Evolutionary conservation across 176 grass and related monocot species (phyloP), one percentile per base, ranked within the genome.

Genomic region (Carex parvula): DNA sequence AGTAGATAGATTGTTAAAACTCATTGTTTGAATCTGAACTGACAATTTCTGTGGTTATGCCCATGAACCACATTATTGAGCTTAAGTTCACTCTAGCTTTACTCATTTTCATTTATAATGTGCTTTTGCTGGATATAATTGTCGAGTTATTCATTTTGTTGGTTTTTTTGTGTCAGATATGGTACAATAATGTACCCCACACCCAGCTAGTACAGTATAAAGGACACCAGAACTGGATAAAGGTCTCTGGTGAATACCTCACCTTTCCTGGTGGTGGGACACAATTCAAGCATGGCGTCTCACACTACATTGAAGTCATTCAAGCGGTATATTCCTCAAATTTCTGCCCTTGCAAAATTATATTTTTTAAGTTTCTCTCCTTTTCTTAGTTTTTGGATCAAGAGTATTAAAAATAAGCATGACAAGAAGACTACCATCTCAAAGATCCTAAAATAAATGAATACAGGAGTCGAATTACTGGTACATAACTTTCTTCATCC

Each of bases 201-300:
- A 91, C 90, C 9, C 92, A 92, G 81, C 85, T 97, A 70, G 94
- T 87, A 59, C 42, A 83, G 61, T 90, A 90, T 84, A 97, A 97
- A 88, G 92, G 94, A 15, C 92, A 94, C 61, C 94, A 97, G 64
- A 97, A 97, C 69, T 94, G 94, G 94, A 63, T 94, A 15, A 94
- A 94, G 60, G 84, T 94, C 58, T 89, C 92, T 22, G 92, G 94
- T 48, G 94, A 94, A 37, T 85, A 91, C 55, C 90, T 97, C 7
- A 86, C 61, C 16, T 97, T 97, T 53, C 92, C 92, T 0, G 92
- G 94, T 67, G 94, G 92, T 6, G 94, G 94, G 44, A 97, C 94
- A 61, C 94, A 97, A 46, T 94, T 97, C 89, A 97, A 94, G 62
- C 80, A 88, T 53, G 94, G 92, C 30, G 94, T 90, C 35, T 66